Percentiles rank a stretch among this genome's conserved stretches.
Conservation (phyloP, 192 early-diverging fungal genomes). For the Coemansia aciculifera region DNA sequence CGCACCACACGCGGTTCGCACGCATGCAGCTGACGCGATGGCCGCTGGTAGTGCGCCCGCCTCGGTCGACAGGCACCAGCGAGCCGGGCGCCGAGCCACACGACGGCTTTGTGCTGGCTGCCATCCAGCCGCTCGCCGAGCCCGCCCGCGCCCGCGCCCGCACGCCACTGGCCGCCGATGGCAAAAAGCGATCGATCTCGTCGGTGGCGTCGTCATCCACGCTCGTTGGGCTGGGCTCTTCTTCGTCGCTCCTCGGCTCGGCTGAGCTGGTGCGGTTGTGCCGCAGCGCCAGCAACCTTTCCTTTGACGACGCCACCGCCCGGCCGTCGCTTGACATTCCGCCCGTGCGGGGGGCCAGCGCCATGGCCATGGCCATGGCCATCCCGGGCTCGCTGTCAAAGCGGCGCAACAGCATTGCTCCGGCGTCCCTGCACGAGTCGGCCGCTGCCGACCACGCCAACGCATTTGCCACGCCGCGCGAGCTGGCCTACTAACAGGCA, state of each 20-base stretch:
- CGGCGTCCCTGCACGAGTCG: conserved; percentile 12
- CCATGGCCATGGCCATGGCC: conserved; percentile 37
- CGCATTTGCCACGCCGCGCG: conserved; percentile 23
- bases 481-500: conserved; percentile 12
- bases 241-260: conserved; percentile 15
- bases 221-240: conserved; percentile 28
- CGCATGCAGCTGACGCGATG: conserved; percentile 49
- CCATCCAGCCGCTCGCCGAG: conserved; percentile 47
- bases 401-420: conserved; percentile 9
- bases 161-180: conserved; percentile 4
- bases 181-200: conserved; percentile 43
- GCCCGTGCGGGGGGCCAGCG: not conserved
- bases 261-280: conserved; percentile 37
- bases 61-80: not conserved
- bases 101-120: conserved; percentile 49
- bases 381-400: conserved; percentile 36
- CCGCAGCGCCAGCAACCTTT: conserved; percentile 47
- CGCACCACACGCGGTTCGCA: conserved; percentile 49
- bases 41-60: conserved; percentile 37
- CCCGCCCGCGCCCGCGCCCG: conserved; percentile 31
- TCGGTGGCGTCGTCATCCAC: conserved; percentile 41
- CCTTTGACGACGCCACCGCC: conserved; percentile 40
- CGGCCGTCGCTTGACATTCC: conserved; percentile 35
- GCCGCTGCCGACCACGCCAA: conserved; percentile 25
- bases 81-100: conserved; percentile 26